Conservation (phyloP, 108 stramenopile species). For the Nannochloropsis gaditana region DNA sequence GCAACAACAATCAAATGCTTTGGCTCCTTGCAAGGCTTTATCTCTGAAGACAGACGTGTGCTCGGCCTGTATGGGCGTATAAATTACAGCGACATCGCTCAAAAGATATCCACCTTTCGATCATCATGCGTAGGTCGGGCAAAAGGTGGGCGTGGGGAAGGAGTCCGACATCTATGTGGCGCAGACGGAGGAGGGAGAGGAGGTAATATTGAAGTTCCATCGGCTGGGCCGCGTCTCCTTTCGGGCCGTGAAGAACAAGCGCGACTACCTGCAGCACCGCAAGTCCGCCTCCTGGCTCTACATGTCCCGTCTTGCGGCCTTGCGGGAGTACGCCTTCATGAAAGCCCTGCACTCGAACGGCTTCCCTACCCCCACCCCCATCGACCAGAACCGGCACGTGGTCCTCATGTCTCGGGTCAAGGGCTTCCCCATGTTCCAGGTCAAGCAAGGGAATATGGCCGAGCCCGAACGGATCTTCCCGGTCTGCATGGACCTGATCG, state of each 20-base stretch:
- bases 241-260: constrained; percentile 84
- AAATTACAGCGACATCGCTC: not conserved
- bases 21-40: too few species aligned
- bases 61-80: too few species aligned
- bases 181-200: constrained; percentile 52
- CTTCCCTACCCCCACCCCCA: constrained; percentile 85
- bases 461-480: constrained; percentile 82
- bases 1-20: too few species aligned
- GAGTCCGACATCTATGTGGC: constrained; percentile 72
- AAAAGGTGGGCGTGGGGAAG: constrained; percentile 97
- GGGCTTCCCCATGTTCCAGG: constrained; percentile 57
- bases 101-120: too few species aligned
- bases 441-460: constrained; percentile 65
- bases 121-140: constrained; percentile 55
- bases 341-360: constrained; percentile 79
- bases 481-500: constrained; percentile 64
- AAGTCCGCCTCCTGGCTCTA: constrained; percentile 75
- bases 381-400: constrained; percentile 87
- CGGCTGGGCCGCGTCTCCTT: constrained; percentile 85
- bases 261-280: constrained; percentile 85
- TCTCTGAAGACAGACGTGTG: too few species aligned
- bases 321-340: constrained; percentile 95
- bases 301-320: constrained; percentile 79
- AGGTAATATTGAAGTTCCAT: constrained; percentile 91
- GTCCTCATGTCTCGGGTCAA: constrained; percentile 78